These are phyloP conservation scores for Fusarium sp. DNA, from an alignment of 2,329 filamentous ascomycete genomes.

Conservation along the genomic window DNA sequence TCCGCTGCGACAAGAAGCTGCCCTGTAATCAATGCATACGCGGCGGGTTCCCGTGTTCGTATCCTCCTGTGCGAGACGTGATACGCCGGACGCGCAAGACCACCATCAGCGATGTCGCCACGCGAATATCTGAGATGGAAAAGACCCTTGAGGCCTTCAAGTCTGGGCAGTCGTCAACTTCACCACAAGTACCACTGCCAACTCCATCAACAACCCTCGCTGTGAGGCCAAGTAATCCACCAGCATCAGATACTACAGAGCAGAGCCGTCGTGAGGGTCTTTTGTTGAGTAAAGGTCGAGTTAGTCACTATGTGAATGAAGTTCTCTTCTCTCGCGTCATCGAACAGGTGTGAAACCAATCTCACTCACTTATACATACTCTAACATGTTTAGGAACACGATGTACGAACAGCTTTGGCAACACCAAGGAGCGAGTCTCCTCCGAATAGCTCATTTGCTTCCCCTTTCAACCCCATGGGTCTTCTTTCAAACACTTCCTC, in stretches of 20 bases:
- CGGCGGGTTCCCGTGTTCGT: conserved; percentile 47
- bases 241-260: neutral
- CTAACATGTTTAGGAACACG: conserved; percentile 37
- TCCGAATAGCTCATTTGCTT: conserved; percentile 8
- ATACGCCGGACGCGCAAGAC: conserved; percentile 46
- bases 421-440: conserved; percentile 28
- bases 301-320: conserved; percentile 54
- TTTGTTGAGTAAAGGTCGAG: conserved; percentile 48
- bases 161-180: neutral
- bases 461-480: conserved; percentile 50
- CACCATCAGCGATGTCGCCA: conserved; percentile 51
- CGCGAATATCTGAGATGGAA: conserved; percentile 51
- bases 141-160: conserved; percentile 40
- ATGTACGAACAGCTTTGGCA: conserved; percentile 39
- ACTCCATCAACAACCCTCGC: neutral
- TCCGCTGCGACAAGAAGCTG: conserved; percentile 79
- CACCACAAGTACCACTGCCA: conserved; percentile 8
- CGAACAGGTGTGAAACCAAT: conserved; percentile 45
- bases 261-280: conserved; percentile 33
- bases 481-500: conserved; percentile 46
- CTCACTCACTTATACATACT: fast-evolving
- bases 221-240: neutral
- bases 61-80: conserved; percentile 44
- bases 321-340: conserved; percentile 51
- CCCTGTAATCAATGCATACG: conserved; percentile 78